Evolutionary conservation across 1,284 basidiomycete species (phyloP).

Genomic region (Cutaneotrichosporon curvatum): DNA sequence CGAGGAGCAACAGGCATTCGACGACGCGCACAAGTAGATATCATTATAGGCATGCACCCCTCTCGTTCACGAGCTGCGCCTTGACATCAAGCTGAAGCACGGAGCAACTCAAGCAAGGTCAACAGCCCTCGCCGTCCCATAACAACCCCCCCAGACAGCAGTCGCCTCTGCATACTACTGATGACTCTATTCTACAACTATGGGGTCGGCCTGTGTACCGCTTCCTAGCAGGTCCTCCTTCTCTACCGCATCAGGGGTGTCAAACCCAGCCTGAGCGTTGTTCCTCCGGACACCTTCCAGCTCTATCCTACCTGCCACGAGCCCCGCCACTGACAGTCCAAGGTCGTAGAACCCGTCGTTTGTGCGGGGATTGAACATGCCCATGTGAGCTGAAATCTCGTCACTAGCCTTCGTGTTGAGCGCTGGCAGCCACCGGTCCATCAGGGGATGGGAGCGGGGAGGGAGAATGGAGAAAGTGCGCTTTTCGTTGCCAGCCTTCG

Average conservation of each 20-base stretch:
- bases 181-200: too few relatives aligned
- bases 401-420: slow-evolving; percentile 63
- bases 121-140: too few relatives aligned
- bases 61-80: not conserved
- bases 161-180: too few relatives aligned
- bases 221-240: too few relatives aligned
- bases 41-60: not conserved
- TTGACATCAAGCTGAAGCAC: not conserved
- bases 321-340: slow-evolving; percentile 57
- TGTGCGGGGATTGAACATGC: slow-evolving; percentile 75
- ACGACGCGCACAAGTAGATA: slow-evolving; percentile 15
- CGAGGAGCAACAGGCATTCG: slow-evolving; percentile 35
- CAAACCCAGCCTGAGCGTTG: too few relatives aligned
- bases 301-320: slow-evolving; percentile 36
- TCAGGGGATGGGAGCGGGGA: slow-evolving; percentile 51
- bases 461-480: slow-evolving; percentile 75
- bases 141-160: too few relatives aligned
- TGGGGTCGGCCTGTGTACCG: too few relatives aligned
- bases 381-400: slow-evolving; percentile 79
- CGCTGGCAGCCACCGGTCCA: slow-evolving; percentile 56
- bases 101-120: too few relatives aligned
- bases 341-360: slow-evolving; percentile 87
- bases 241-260: too few relatives aligned
- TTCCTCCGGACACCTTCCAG: slow-evolving; percentile 27
- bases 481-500: slow-evolving; percentile 49